Base-by-base conservation (phyloP, 2,329 filamentous ascomycete genomes). In the Pezicula carpinea region DNA sequence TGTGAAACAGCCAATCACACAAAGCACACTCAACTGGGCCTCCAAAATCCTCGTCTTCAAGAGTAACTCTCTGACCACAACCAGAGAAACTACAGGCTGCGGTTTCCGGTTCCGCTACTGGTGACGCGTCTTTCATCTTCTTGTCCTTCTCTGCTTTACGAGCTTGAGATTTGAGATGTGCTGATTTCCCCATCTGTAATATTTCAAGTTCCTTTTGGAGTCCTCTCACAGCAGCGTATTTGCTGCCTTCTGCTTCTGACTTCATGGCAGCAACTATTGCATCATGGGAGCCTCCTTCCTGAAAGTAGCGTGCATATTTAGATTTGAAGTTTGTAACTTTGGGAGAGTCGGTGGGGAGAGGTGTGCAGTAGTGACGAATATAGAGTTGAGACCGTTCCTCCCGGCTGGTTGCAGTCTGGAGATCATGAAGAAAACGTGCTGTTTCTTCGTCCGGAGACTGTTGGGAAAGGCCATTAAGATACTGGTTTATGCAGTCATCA, bases 301-400 rank as follows among this genome's bases (percentile, higher is more conserved):
- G 57, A 44, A 64, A 64, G 43, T 58, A 53, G 4, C 57, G 55
- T 3, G 50, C 51, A 39, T 60, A 62, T 46, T 63, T 64, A 3
- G 43, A 32, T 46, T 64, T 64, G 45, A 62, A 58, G 19, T 59
- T 56, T 36, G 54, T 54, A 11, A 54, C 46, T 8, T 54, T 49
- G 8, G 49, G 41, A 6, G 51, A 50, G 40, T 64, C 60, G 14
- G 26, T 40, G 14, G 48, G 36, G 4, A 31, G 17, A 13, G 44
- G 39, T 1, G 44, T 39, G 46, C 61, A 64, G 42, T 63, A 63
- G 47, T 59, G 62, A 13, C 50, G 39, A 15, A 55, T 46, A 42
- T 59, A 62, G 15, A 57, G 33, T 17, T 50, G 51, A 6, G 55
- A 54, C 34, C 60, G 48, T 21, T 62, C 53, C 44, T 57, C 52